Percentiles rank a stretch among this genome's conserved stretches.
These are phyloP conservation scores for Loxodes magnus DNA, from an alignment of 73 alveolate species.

Conservation along the genomic window DNA sequence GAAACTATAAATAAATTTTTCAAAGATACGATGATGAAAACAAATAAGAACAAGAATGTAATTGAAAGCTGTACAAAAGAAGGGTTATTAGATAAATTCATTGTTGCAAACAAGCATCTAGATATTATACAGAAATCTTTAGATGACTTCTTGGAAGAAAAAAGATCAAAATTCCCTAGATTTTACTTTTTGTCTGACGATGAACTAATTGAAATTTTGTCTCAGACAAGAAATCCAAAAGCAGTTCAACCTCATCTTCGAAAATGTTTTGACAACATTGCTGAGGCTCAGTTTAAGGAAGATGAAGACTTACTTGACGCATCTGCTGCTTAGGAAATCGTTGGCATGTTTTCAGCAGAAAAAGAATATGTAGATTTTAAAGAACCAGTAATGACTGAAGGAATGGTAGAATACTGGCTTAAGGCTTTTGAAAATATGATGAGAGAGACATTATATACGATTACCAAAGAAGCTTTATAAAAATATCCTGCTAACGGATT, in stretches of 20 bases:
- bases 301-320: constrained; percentile 82
- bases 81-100: constrained; percentile 86
- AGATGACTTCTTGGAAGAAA: constrained; percentile 96
- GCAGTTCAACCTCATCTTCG: constrained; percentile 95
- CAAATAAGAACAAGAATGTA: constrained; percentile 83
- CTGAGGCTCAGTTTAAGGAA: constrained; percentile 84
- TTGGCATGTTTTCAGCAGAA: constrained; percentile 10
- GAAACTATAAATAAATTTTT: constrained; percentile 95
- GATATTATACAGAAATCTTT: constrained; percentile 92
- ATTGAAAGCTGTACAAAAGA: constrained; percentile 84
- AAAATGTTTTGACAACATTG: constrained; percentile 98
- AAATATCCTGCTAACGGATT: constrained; percentile 85
- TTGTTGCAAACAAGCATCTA: constrained; percentile 70
- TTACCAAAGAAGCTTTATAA: constrained; percentile 69
- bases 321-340: constrained; percentile 26
- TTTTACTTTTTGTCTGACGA: constrained; percentile 99
- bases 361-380: constrained; percentile 78
- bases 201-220: constrained; percentile 95
- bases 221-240: constrained; percentile 95
- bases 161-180: constrained; percentile 98
- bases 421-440: constrained; percentile 86
- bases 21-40: constrained; percentile 91
- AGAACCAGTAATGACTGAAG: constrained; percentile 86
- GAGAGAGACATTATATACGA: constrained; percentile 88
- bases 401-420: constrained; percentile 97